A percentile compares a stretch with the other conserved stretches of the same genome.
phyloP scores from a whole-genome alignment of 257 asterid species.

The Cynanchum wilfordii region DNA sequence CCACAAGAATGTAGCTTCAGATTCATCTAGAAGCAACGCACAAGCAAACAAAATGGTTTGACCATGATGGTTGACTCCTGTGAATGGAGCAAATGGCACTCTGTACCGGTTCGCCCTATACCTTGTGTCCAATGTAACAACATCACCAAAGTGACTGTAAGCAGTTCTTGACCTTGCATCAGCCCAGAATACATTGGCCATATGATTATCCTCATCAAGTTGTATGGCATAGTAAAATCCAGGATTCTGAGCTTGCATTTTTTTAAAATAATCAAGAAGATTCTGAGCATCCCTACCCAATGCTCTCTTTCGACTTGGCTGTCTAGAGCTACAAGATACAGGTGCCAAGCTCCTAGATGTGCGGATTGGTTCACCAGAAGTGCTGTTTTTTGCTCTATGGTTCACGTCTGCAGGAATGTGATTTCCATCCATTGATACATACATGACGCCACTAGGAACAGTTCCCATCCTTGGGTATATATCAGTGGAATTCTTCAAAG shows the following conservation, averaged over 20 bases:
- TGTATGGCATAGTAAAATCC: constrained; percentile 94
- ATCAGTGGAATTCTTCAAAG: constrained; percentile 39
- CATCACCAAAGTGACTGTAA: constrained; percentile 78
- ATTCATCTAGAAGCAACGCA: constrained; percentile 78
- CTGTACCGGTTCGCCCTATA: constrained; percentile 52
- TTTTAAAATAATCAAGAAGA: constrained; percentile 80
- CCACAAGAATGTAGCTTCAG: constrained; percentile 82
- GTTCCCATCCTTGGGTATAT: constrained; percentile 34
- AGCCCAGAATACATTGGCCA: constrained; percentile 92
- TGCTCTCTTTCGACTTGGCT: constrained; percentile 42
- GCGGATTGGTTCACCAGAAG: constrained; percentile 34
- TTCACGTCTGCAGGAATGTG: constrained; percentile 33
- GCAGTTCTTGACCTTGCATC: constrained; percentile 89
- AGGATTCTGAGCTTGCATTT: constrained; percentile 90
- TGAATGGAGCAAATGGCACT: constrained; percentile 83
- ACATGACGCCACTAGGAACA: constrained; percentile 77
- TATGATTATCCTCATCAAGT: constrained; percentile 78
- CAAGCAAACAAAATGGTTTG: constrained; percentile 80
- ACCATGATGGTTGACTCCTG: constrained; percentile 94
- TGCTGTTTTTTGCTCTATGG: constrained; percentile 35
- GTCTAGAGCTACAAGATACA: constrained; percentile 31
- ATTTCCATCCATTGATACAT: constrained; percentile 64
- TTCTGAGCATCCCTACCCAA: constrained; percentile 84
- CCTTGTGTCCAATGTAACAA: constrained; percentile 63
- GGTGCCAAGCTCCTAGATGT: constrained; percentile 28